Conservation (phyloP, 2,329 filamentous ascomycete genomes). For the Cytospora paraplurivora region DNA sequence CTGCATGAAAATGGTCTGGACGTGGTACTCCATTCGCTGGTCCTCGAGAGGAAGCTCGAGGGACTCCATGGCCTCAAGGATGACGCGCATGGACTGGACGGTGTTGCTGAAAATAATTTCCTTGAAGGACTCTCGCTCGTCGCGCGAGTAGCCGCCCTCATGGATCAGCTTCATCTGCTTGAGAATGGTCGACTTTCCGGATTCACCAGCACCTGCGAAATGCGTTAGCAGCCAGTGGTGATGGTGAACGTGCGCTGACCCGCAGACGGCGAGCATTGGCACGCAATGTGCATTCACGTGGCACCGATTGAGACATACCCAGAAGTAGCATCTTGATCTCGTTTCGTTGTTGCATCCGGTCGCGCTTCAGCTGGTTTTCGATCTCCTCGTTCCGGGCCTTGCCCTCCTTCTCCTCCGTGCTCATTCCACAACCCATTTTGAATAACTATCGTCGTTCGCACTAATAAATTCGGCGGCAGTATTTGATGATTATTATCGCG, state of each 20-base stretch:
- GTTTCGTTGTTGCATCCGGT: constrained; percentile 98
- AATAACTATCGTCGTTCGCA: constrained; percentile 40
- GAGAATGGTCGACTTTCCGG: constrained; percentile 89
- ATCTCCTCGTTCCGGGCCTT: constrained; percentile 99
- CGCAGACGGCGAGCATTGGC: background rate
- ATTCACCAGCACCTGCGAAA: constrained; percentile 86
- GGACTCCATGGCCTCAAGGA: constrained; percentile 69
- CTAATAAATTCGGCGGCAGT: constrained; percentile 9
- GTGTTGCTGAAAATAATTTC: constrained; percentile 73
- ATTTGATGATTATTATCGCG: constrained; percentile 1
- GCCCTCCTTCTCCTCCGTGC: constrained; percentile 99
- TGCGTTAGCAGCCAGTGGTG: constrained; percentile 31
- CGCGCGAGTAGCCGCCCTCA: constrained; percentile 96
- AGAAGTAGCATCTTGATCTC: constrained; percentile 99
- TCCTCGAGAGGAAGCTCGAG: constrained; percentile 83
- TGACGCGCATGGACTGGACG: constrained; percentile 70
- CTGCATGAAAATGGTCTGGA: constrained; percentile 99
- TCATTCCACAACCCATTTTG: constrained; percentile 99
- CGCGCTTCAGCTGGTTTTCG: constrained; percentile 97
- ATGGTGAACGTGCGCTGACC: background rate
- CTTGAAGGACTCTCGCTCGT: constrained; percentile 72
- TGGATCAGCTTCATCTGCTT: constrained; percentile 99
- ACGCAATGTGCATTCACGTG: background rate
- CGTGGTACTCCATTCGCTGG: constrained; percentile 92
- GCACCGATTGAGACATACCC: constrained; percentile 60